Evolutionary conservation across 352 stramenopile genomes (phyloP).

Genomic region (Pythium periplocum): DNA sequence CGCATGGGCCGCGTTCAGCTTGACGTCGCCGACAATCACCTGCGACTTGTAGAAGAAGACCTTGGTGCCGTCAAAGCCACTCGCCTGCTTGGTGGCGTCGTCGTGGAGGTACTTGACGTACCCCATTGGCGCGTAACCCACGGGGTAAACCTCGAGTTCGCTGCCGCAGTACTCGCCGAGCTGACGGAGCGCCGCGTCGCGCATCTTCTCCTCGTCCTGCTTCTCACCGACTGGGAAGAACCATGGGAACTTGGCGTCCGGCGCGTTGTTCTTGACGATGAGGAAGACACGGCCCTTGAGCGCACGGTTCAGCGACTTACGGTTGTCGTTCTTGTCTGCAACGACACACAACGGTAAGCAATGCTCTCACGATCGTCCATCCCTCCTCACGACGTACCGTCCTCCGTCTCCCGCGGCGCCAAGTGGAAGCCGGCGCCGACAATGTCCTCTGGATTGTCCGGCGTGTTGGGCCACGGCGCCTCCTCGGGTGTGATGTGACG

Average conservation of each 20-base stretch:
- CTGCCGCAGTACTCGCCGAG: conserved; percentile 38
- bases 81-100: conserved; percentile 19
- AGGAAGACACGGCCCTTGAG: conserved; percentile 78
- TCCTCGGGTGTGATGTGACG: conserved; percentile 75
- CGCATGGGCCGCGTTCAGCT: conserved; percentile 51
- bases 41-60: conserved; percentile 88
- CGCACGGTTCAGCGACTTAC: conserved; percentile 81
- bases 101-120: conserved; percentile 71
- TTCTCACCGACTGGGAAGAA: conserved; percentile 74
- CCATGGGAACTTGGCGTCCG: conserved; percentile 61
- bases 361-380: neutral
- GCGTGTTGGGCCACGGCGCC: conserved; percentile 50
- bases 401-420: conserved; percentile 73
- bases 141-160: conserved; percentile 40
- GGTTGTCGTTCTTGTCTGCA: conserved; percentile 62
- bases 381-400: conserved; percentile 13
- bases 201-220: conserved; percentile 68
- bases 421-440: conserved; percentile 72
- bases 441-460: conserved; percentile 60
- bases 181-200: conserved; percentile 63
- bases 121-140: conserved; percentile 74
- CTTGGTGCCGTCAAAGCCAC: conserved; percentile 71
- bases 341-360: neutral
- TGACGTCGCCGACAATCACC: conserved; percentile 48
- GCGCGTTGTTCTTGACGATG: conserved; percentile 41